Evolutionary conservation across 176 grass and related monocot genomes (phyloP).

Genomic region (Triticum urartu): DNA sequence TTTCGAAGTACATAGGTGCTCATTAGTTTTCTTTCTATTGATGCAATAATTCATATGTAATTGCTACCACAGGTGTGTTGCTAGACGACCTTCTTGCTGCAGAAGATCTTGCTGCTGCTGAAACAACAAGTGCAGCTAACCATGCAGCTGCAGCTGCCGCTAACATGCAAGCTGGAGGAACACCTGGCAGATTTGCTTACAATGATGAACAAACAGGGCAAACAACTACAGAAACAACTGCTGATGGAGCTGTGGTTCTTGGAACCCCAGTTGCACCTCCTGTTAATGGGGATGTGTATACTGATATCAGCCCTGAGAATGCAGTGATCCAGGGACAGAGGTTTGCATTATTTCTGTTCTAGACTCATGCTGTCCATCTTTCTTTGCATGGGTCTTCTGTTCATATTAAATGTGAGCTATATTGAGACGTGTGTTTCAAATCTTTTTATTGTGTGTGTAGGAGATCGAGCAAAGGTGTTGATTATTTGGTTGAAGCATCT

Average conservation of each 20-base stretch:
- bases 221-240: constrained; percentile 49
- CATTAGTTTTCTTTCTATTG: neutral
- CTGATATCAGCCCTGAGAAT: constrained; percentile 96
- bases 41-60: neutral
- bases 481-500: constrained; percentile 89
- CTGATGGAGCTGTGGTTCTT: constrained; percentile 82
- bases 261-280: constrained; percentile 92
- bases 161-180: constrained; percentile 60
- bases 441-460: constrained; percentile 26
- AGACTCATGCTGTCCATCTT: neutral
- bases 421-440: constrained; percentile 6
- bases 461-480: constrained; percentile 91
- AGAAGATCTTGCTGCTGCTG: constrained; percentile 91
- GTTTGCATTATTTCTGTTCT: constrained; percentile 39
- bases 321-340: constrained; percentile 80
- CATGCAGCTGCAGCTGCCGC: constrained; percentile 68
- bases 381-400: constrained; percentile 4
- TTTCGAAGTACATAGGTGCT: neutral
- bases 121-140: constrained; percentile 79
- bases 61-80: constrained; percentile 65
- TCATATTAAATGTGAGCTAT: neutral
- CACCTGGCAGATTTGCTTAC: constrained; percentile 61
- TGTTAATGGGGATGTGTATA: constrained; percentile 77
- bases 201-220: constrained; percentile 63
- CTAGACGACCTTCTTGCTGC: constrained; percentile 94